Base-by-base conservation (phyloP, 2,329 filamentous ascomycete species). In the Pseudodiploospora longispora region DNA sequence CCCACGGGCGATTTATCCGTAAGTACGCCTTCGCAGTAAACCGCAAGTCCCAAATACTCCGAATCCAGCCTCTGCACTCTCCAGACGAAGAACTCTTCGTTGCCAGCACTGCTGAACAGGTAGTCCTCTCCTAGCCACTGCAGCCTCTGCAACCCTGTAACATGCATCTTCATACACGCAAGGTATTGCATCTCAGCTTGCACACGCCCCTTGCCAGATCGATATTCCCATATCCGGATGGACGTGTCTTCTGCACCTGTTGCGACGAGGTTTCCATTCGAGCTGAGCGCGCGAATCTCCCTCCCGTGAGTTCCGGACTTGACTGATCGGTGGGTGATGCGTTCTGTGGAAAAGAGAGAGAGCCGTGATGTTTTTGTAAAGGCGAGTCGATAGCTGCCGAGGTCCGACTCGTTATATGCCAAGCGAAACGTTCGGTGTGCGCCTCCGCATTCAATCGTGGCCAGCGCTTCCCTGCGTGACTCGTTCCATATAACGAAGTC, bases 71-170 rank as follows among this genome's bases (percentile, higher is more conserved):
- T 57, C 38, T 69, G 70, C 31, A 91, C 62, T 35, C 78, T 75
- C 91, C 93, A 98, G 8, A 90, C 75, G 54, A 83, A 91, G 50
- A 97, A 84, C 62, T 98, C 91, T 60, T 96, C 91, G 48, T 81
- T 83, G 0, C 90, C 93, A 5, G 80, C 88, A 55, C 87, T 90
- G 51, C 87, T 95, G 59, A 97, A 85, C 3, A 98, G 75, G 53
- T 83, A 85, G 1, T 70, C 62, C 2, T 83, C 77, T 38, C 78
- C 74, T 2, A 85, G 80, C 87, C 88, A 97, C 47, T 75, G 75
- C 1, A 95, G 68, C 49, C 82, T 76, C 60, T 96, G 91, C 6
- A 97, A 78, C 1, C 91, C 93, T 0, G 88, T 83, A 2, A 80
- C 83, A 59, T 98, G 93, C 43, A 78, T 79, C 51, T 87, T 83